A percentile compares a stretch with the other conserved stretches of the same genome.
These are phyloP conservation scores for Tetrapyrgos nigripes DNA, from an alignment of 1,284 basidiomycete genomes.

Conservation along the genomic window DNA sequence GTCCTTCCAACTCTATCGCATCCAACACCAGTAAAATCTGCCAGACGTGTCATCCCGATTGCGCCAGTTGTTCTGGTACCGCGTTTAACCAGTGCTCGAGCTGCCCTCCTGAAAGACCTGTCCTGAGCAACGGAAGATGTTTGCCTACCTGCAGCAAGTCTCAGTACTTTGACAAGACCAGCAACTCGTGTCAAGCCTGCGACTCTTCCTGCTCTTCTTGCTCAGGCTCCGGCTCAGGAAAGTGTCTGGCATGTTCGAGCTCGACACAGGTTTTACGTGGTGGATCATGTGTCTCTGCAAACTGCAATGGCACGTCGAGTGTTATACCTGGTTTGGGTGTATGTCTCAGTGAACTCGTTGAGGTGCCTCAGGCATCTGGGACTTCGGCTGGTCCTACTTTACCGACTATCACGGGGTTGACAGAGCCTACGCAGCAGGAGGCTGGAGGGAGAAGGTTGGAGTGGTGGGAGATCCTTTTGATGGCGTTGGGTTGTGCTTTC, in stretches of 20 bases:
- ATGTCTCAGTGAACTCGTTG: conserved; percentile 77
- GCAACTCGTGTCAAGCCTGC: conserved; percentile 69
- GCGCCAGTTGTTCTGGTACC: conserved; percentile 73
- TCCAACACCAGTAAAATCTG: conserved; percentile 63
- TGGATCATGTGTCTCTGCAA: conserved; percentile 68
- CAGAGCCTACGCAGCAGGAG: conserved; percentile 47
- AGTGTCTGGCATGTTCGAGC: conserved; percentile 77
- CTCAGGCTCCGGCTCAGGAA: conserved; percentile 63
- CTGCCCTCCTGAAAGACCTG: conserved; percentile 71
- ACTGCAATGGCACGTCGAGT: conserved; percentile 57
- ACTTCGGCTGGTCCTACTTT: conserved; percentile 52
- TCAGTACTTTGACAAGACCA: conserved; percentile 74
- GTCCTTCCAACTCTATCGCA: conserved; percentile 73
- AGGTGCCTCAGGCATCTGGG: conserved; percentile 53
- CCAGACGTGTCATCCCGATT: conserved; percentile 80
- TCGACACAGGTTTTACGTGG: conserved; percentile 63
- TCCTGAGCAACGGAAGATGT: conserved; percentile 75
- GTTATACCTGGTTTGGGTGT: conserved; percentile 75
- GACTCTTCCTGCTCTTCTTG: conserved; percentile 80
- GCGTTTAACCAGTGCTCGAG: conserved; percentile 79
- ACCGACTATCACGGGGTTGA: conserved; percentile 62
- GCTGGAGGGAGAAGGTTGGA: conserved; percentile 42
- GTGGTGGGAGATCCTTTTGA: conserved; percentile 86
- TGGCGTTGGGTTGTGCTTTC: conserved; percentile 80
- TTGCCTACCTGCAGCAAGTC: conserved; percentile 74